Evolutionary conservation across 352 stramenopile genomes (phyloP).

Genomic region (Blastocystis sp.): DNA sequence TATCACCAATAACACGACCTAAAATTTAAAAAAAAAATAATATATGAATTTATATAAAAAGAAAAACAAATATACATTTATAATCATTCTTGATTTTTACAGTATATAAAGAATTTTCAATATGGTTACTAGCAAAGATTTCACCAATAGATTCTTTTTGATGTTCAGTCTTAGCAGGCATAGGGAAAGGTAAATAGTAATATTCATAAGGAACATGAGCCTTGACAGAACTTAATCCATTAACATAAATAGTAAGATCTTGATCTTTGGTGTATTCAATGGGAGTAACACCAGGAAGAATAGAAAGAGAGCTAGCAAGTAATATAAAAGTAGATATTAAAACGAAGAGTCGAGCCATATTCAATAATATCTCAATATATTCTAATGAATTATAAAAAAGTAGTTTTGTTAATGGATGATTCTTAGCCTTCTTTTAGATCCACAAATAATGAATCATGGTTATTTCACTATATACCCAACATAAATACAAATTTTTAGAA

Average conservation of each 20-base stretch:
- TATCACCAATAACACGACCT: slow-evolving; percentile 25
- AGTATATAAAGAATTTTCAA: slow-evolving; percentile 89
- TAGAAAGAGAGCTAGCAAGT: neutral
- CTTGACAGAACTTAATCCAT: slow-evolving; percentile 74
- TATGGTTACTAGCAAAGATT: slow-evolving; percentile 89
- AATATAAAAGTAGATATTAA: too few species aligned
- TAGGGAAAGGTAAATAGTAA: slow-evolving; percentile 86
- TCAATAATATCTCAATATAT: too few species aligned
- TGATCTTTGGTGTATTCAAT: slow-evolving; percentile 50
- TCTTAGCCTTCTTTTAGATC: neutral
- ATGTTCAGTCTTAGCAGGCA: slow-evolving; percentile 70
- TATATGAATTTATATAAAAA: slow-evolving; percentile 6
- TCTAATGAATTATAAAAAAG: neutral
- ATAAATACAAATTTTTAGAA: too few species aligned
- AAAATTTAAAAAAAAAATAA: slow-evolving; percentile 1
- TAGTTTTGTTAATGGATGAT: slow-evolving; percentile 6
- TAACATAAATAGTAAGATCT: slow-evolving; percentile 67
- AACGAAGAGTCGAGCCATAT: too few species aligned
- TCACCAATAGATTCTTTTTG: slow-evolving; percentile 95
- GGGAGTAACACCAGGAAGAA: slow-evolving; percentile 1
- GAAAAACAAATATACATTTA: slow-evolving; percentile 36
- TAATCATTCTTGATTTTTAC: slow-evolving; percentile 39
- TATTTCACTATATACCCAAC: too few species aligned
- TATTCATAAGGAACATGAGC: slow-evolving; percentile 86
- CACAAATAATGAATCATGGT: too few species aligned